Conservation (phyloP, 2,329 filamentous ascomycete genomes). For the Diaporthe ilicicola region DNA sequence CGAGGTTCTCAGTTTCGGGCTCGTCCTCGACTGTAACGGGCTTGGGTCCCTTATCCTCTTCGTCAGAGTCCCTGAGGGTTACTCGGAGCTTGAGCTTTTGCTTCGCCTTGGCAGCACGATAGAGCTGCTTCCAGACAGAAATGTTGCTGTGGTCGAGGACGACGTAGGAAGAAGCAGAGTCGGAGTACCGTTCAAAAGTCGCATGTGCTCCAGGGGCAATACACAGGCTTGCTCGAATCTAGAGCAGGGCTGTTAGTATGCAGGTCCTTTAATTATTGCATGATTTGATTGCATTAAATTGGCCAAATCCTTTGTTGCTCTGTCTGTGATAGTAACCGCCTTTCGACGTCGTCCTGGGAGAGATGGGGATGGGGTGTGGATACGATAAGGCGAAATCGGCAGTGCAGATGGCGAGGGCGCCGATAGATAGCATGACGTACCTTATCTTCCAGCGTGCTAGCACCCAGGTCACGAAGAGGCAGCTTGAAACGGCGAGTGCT, state of each 20-base stretch:
- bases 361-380: not conserved
- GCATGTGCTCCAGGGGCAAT: constrained; percentile 70
- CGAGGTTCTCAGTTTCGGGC: constrained; percentile 37
- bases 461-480: constrained; percentile 83
- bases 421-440: constrained; percentile 63
- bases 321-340: not conserved
- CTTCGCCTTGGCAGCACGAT: constrained; percentile 96
- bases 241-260: constrained; percentile 17
- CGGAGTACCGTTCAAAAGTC: constrained; percentile 91
- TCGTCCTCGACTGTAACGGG: constrained; percentile 62
- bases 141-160: constrained; percentile 79
- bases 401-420: constrained; percentile 14
- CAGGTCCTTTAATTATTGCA: not conserved
- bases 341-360: not conserved
- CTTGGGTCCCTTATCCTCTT: constrained; percentile 47
- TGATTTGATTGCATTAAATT: not conserved
- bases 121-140: constrained; percentile 94
- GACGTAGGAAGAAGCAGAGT: constrained; percentile 85
- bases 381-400: constrained; percentile 23
- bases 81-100: constrained; percentile 92
- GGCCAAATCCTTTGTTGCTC: not conserved
- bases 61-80: constrained; percentile 52
- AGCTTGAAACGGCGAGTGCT: constrained; percentile 86
- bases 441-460: constrained; percentile 79
- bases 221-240: constrained; percentile 76